Percentiles rank a stretch among this genome's conserved stretches.
phyloP scores from a whole-genome alignment of 139 green algal genomes.

The Chlorella sp. region DNA sequence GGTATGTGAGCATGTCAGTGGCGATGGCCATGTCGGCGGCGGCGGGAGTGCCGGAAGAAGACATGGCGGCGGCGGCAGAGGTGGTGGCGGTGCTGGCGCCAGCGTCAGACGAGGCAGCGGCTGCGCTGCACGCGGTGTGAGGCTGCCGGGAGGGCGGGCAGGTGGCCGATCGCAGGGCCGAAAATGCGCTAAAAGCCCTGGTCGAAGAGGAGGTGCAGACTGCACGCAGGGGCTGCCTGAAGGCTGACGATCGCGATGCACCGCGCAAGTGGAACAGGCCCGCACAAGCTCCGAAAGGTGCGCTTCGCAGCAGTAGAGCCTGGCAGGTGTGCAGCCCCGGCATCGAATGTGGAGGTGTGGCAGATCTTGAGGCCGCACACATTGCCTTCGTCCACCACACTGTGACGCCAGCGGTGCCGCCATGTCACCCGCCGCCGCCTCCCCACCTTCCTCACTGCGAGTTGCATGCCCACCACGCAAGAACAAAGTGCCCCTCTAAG shows the following conservation, averaged over 20 bases:
- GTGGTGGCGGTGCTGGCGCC: neutral
- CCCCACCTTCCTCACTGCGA: neutral
- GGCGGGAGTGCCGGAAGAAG: neutral
- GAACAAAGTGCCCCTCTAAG: neutral
- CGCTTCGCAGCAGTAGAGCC: neutral
- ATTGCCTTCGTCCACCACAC: neutral
- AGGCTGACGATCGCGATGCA: neutral
- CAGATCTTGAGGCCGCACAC: neutral
- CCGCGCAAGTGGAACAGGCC: neutral
- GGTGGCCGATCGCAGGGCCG: neutral
- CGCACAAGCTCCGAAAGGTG: neutral
- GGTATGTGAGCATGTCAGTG: slow-evolving; percentile 25
- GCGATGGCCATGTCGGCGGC: slow-evolving; percentile 23
- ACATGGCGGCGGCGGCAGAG: neutral
- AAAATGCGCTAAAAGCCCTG: neutral
- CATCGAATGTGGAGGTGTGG: neutral
- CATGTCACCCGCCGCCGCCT: neutral
- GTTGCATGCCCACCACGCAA: neutral
- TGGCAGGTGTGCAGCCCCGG: neutral
- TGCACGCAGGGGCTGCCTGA: neutral
- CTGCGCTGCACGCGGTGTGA: neutral
- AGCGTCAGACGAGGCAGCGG: neutral
- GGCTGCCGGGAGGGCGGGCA: neutral
- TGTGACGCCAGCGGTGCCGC: neutral
- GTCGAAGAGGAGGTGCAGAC: neutral